These are phyloP conservation scores for Rhodosporidiobolus odoratus DNA, from an alignment of 768 basidiomycete species.

Conservation along the genomic window DNA sequence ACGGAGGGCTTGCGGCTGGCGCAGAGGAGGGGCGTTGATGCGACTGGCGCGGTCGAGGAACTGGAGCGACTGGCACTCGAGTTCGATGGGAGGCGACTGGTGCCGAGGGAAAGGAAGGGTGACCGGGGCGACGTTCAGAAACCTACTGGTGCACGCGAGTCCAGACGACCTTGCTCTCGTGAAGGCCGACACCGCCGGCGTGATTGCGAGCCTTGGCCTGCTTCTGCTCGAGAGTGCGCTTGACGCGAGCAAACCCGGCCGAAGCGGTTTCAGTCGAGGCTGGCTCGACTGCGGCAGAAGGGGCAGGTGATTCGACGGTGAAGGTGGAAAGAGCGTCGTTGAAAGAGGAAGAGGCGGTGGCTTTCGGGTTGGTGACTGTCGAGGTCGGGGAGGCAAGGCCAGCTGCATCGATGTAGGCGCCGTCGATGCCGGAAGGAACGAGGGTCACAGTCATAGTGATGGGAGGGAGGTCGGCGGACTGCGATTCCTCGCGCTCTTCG, in stretches of 20 bases:
- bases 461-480: neutral
- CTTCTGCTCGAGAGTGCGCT: neutral
- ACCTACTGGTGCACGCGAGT: neutral
- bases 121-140: too few species aligned
- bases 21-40: too few species aligned
- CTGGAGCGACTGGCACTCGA: too few species aligned
- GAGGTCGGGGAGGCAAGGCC: neutral
- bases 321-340: neutral
- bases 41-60: too few species aligned
- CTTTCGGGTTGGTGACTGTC: neutral
- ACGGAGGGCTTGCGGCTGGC: too few species aligned
- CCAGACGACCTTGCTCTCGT: neutral
- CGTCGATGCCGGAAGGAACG: constrained; percentile 15
- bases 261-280: neutral
- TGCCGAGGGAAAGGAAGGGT: neutral
- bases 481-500: neutral
- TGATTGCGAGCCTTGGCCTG: neutral
- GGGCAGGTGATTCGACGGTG: neutral
- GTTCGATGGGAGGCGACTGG: too few species aligned
- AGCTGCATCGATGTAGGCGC: constrained; percentile 27
- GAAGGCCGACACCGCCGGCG: neutral
- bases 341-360: neutral
- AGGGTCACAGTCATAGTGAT: constrained; percentile 28
- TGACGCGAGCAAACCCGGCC: neutral
- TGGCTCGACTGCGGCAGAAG: neutral